Evolutionary conservation across 768 basidiomycete species (phyloP), one percentile per base, ranked within the genome.

Genomic region (Xanthoconium stramineum): DNA sequence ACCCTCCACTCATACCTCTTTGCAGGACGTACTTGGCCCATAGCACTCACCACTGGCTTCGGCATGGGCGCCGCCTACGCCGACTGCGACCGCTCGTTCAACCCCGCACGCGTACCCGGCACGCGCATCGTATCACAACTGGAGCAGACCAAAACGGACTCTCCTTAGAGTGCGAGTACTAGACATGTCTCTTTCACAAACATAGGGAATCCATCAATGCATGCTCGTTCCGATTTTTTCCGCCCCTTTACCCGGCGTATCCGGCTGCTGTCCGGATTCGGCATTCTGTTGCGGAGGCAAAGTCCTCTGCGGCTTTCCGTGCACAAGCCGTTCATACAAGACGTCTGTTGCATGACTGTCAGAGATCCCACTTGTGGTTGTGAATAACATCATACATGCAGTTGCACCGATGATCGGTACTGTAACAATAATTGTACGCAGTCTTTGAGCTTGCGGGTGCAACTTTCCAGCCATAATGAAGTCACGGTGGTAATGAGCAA

Each of bases 41-140:
- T 96, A 61, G 85, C 89, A 32, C 81, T 95, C 53, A 78, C 88
- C 15, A 89, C 90, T 7, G 93, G 93, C 36, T 94, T 94, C 69
- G 93, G 93, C 35, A 80, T 85, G 39, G 93, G 93, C 42, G 84
- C 85, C 50, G 91, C 93, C 30, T 94, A 92, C 69, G 86, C 90
- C 32, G 93, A 95, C 80, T 94, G 93, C 74, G 91, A 96, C 75
- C 84, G 92, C 48, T 87, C 89, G 15, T 96, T 95, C 83, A 94
- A 94, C 75, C 89, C 91, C 19, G 88, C 93, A 47, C 82, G 92
- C 65, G 82, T 94, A 70, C 86, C 92, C 19, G 93, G 93, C 57
- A 89, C 87, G 44, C 83, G 89, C 59, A 80, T 94, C 67, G 72
- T 93, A 62, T 77, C 80, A 46, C 62, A 69, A 58, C 42, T 37